Evolutionary conservation across 2,329 filamentous ascomycete species (phyloP).

Genomic region (Cordyceps fumosorosea): DNA sequence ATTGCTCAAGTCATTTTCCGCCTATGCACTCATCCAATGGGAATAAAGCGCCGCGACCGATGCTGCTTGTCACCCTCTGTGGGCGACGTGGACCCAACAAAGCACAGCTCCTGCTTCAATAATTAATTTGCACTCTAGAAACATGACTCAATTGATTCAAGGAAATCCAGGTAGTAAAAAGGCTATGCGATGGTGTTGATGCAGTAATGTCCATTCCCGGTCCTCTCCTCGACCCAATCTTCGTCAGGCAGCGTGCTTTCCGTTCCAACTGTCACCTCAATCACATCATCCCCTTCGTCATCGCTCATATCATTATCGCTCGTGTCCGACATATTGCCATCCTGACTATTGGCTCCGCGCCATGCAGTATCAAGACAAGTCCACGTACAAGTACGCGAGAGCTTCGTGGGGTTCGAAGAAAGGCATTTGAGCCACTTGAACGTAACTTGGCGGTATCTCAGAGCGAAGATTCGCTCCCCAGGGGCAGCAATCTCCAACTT

Average conservation of each 20-base stretch:
- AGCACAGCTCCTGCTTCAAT: neutral
- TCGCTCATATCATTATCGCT: neutral
- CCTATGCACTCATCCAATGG: neutral
- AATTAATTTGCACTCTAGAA: neutral
- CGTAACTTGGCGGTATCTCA: slow-evolving; percentile 1
- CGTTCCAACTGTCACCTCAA: neutral
- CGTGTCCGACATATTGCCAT: neutral
- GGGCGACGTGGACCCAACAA: neutral
- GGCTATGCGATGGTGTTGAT: neutral
- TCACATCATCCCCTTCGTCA: neutral
- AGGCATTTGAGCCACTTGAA: neutral
- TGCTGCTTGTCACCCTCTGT: neutral
- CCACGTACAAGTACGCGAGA: neutral
- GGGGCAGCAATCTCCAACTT: neutral
- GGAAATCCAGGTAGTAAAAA: neutral
- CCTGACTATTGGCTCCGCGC: neutral
- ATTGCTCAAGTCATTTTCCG: neutral
- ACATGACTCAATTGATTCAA: neutral
- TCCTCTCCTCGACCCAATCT: neutral
- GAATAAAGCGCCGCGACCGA: neutral
- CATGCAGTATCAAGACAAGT: neutral
- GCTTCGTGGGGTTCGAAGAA: neutral
- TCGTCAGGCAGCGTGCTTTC: slow-evolving; percentile 1
- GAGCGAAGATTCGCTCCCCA: neutral
- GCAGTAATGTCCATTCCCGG: neutral